phyloP scores from a whole-genome alignment of 352 stramenopile species.

The Pythium monospermum region DNA sequence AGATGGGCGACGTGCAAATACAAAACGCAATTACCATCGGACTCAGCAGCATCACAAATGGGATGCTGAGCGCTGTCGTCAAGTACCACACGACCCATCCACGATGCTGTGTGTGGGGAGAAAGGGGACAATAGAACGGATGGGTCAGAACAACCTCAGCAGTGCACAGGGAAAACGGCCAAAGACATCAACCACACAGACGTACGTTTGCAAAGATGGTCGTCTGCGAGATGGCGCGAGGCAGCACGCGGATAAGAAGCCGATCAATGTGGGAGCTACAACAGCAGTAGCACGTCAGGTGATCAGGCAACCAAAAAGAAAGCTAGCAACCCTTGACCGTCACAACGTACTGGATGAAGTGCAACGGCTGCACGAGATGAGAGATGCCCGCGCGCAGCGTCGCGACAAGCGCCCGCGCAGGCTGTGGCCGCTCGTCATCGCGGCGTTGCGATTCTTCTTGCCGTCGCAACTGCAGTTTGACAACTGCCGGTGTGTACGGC shows the following conservation, averaged over 20 bases:
- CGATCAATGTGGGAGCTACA: slow-evolving; percentile 15
- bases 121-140: no score
- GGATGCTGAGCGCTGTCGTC: slow-evolving; percentile 59
- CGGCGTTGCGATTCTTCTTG: slow-evolving; percentile 59
- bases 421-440: neutral
- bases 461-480: slow-evolving; percentile 67
- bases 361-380: slow-evolving; percentile 45
- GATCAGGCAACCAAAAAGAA: neutral
- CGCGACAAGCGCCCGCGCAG: slow-evolving; percentile 19
- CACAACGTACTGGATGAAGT: slow-evolving; percentile 22
- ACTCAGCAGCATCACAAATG: slow-evolving; percentile 66
- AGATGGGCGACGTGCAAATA: slow-evolving; percentile 77
- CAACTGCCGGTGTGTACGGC: slow-evolving; percentile 79
- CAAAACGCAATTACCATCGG: slow-evolving; percentile 71
- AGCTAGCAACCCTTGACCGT: neutral
- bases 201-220: slow-evolving; percentile 7
- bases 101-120: slow-evolving; percentile 27
- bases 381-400: slow-evolving; percentile 21
- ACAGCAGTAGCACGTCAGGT: no score
- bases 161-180: neutral
- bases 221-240: slow-evolving; percentile 2
- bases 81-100: slow-evolving; percentile 65
- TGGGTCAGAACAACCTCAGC: neutral
- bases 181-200: neutral
- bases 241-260: slow-evolving; percentile 9